A percentile compares a stretch with the other conserved stretches of the same genome.
These are phyloP conservation scores for Penicillium sp. DNA, from an alignment of 2,329 filamentous ascomycete species.

Conservation along the genomic window DNA sequence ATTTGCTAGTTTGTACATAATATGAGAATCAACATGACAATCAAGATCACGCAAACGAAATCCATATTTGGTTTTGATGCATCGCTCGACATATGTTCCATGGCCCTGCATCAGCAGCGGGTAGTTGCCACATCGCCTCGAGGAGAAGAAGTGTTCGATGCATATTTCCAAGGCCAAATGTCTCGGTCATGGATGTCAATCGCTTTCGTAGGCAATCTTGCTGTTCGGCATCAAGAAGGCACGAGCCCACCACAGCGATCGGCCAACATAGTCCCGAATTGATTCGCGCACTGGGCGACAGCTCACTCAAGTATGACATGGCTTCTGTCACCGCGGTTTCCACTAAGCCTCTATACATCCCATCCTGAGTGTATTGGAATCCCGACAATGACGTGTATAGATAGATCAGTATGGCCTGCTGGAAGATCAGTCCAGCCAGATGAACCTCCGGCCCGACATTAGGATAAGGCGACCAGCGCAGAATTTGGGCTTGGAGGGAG, in stretches of 20 bases:
- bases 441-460: slow-evolving; percentile 38
- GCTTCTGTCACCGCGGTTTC: slow-evolving; percentile 27
- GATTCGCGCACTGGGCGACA: slow-evolving; percentile 26
- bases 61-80: slow-evolving; percentile 48
- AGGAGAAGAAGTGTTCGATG: slow-evolving; percentile 43
- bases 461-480: slow-evolving; percentile 40
- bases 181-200: slow-evolving; percentile 23
- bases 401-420: slow-evolving; percentile 47
- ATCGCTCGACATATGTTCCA: slow-evolving; percentile 48
- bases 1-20: slow-evolving; percentile 14
- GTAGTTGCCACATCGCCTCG: slow-evolving; percentile 44
- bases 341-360: slow-evolving; percentile 29
- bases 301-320: slow-evolving; percentile 25
- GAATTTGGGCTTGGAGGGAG: slow-evolving; percentile 43
- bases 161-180: slow-evolving; percentile 48
- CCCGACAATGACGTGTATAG: slow-evolving; percentile 33
- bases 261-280: slow-evolving; percentile 39
- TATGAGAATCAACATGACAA: slow-evolving; percentile 5
- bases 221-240: slow-evolving; percentile 20
- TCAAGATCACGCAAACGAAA: slow-evolving; percentile 45
- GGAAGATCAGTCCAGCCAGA: slow-evolving; percentile 45
- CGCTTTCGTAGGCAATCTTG: slow-evolving; percentile 32
- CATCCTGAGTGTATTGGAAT: slow-evolving; percentile 24
- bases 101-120: slow-evolving; percentile 35
- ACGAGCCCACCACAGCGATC: slow-evolving; percentile 32